Percentiles rank a stretch among this genome's conserved stretches.
Conservation (phyloP, 371 early-diverging fungal genomes). For the Mortierella sp. region DNA sequence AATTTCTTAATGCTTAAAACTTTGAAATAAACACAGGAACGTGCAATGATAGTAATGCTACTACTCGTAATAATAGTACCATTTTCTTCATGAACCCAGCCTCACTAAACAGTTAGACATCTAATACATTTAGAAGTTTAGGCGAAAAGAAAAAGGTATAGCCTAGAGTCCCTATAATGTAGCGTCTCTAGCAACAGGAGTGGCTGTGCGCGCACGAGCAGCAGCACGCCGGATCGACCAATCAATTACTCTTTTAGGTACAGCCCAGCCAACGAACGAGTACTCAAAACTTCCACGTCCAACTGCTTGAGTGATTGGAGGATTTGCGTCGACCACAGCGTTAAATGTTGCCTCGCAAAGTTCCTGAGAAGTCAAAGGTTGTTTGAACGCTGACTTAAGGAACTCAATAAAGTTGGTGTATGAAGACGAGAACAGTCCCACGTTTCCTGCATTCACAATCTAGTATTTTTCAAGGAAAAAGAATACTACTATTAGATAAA, state of each 20-base stretch:
- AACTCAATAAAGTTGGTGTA: not conserved
- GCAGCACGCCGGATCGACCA: conserved; percentile 1
- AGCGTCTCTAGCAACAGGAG: not conserved
- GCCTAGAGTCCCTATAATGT: too few relatives aligned
- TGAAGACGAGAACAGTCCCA: not conserved
- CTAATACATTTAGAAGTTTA: too few relatives aligned
- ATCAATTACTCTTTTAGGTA: not conserved
- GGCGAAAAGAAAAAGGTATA: too few relatives aligned
- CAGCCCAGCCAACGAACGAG: conserved; percentile 6
- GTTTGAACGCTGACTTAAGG: not conserved
- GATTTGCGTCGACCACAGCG: not conserved
- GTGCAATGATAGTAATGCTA: too few relatives aligned
- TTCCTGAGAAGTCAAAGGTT: not conserved
- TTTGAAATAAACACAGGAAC: too few relatives aligned
- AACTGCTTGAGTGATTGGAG: not conserved
- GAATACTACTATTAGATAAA: not conserved
- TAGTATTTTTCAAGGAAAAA: not conserved
- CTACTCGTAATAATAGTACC: not conserved
- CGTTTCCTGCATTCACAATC: not conserved
- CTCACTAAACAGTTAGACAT: too few relatives aligned
- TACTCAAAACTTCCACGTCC: not conserved
- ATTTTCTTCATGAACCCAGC: too few relatives aligned
- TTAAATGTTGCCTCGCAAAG: conserved; percentile 1
- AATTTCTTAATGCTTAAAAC: not conserved
- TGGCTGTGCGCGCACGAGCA: not conserved